Conservation (phyloP, 1,284 basidiomycete species). For the Ganoderma meredithae region DNA sequence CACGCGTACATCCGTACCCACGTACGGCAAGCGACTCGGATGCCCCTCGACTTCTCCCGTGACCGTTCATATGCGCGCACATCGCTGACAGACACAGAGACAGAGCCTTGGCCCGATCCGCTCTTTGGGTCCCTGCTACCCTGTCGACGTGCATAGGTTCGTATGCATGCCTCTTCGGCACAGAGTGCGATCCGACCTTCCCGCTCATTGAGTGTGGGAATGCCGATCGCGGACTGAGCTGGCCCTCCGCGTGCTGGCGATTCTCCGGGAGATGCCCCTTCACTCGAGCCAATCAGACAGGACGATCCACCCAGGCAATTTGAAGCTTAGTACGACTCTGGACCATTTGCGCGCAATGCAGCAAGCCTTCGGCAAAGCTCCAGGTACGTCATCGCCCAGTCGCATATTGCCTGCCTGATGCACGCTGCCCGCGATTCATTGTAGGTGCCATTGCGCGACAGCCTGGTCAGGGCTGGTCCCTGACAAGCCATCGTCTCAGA, state of each 20-base stretch:
- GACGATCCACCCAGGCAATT: background rate
- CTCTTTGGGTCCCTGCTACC: background rate
- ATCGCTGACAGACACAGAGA: background rate
- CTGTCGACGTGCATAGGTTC: background rate
- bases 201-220: slow-evolving; percentile 6
- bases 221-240: background rate
- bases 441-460: background rate
- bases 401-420: background rate
- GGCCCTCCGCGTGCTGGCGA: background rate
- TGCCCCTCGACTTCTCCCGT: background rate
- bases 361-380: background rate
- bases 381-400: background rate
- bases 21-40: background rate
- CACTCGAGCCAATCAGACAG: slow-evolving; percentile 3
- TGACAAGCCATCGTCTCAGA: background rate
- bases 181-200: background rate
- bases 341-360: background rate
- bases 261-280: background rate
- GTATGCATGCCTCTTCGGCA: background rate
- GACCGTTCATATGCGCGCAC: background rate
- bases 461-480: background rate
- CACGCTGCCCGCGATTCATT: background rate
- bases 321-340: background rate
- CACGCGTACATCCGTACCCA: background rate
- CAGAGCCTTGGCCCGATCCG: background rate